Conservation (phyloP, 2,329 filamentous ascomycete species). For the Neocucurbitaria cava region DNA sequence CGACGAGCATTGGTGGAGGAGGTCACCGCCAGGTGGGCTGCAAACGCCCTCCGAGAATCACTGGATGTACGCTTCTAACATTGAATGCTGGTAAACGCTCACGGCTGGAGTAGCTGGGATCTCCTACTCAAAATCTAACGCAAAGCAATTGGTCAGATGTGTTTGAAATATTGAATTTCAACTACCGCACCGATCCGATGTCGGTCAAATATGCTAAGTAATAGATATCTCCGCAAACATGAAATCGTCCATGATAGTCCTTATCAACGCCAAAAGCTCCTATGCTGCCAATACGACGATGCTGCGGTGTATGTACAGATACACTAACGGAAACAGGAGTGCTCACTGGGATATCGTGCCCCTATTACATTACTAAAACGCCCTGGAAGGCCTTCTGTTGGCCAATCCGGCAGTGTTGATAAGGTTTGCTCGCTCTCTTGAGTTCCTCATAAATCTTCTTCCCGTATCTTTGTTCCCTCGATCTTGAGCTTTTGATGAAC, state of each 20-base stretch:
- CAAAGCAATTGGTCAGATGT: conserved; percentile 1
- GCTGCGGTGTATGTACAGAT: conserved; percentile 33
- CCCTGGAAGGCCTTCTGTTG: conserved; percentile 17
- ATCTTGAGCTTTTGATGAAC: conserved; percentile 61
- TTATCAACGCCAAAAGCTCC: conserved; percentile 27
- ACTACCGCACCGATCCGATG: not conserved
- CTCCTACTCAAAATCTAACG: not conserved
- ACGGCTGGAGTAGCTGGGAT: not conserved
- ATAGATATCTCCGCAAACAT: conserved; percentile 3
- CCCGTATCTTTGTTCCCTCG: conserved; percentile 52
- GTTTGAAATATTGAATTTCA: conserved; percentile 3
- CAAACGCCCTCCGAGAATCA: not conserved
- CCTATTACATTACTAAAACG: conserved; percentile 23
- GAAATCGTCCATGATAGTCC: conserved; percentile 4
- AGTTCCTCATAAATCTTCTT: conserved; percentile 14
- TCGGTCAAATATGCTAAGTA: conserved; percentile 1
- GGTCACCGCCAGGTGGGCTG: not conserved
- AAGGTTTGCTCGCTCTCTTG: not conserved
- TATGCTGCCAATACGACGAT: conserved; percentile 27
- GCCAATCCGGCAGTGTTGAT: not conserved
- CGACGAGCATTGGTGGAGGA: not conserved
- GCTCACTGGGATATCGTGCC: conserved; percentile 26
- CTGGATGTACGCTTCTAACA: not conserved
- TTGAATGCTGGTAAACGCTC: conserved; percentile 6
- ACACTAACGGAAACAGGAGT: conserved; percentile 22